Base-by-base conservation (phyloP, 2,329 filamentous ascomycete genomes). In the Botrytis squamosa region DNA sequence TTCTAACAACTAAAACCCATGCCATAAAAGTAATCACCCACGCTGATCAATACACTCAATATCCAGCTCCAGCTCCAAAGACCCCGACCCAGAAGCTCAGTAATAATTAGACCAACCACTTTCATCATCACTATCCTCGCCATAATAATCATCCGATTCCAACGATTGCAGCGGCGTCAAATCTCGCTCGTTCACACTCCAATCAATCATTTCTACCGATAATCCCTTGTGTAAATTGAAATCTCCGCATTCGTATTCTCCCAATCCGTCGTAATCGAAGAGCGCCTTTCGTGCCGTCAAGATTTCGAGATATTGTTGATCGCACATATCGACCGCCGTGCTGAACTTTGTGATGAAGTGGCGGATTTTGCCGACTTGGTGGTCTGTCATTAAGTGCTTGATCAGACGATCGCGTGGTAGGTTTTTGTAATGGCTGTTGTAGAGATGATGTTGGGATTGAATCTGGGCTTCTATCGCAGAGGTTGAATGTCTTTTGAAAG, bases 231-330 rank as follows among this genome's bases (percentile, higher is more conserved):
- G 42, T 20, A n/a, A 12, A 70, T 44, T 33, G 10, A 70, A 44
- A 18, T 36, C 40, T 10, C 42, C 52, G 22, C 55, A 70, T 20
- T 62, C 52, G 7, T n/a, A 63, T 20, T 29, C 4, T 4, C 40
- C 38, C 14, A 62, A 42, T 7, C 67, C 67, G 59, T 72, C 70
- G 2, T 46, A 68, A 1, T 38, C 20, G 7, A 67, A 72, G 10
- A 72, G 33, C 3, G 36, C 25, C 3, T 49, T 68, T n/a, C 70
- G 20, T 5, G 70, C 62, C 0, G 6, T 22, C 7, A 72, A 44
- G 1, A 68, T 72, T 14, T 72, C n/a, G 3, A 72, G 29, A 4
- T 72, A 68, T 38, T 72, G 62, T 3, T 40, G 40, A 4, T 72
- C 70, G 29, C 70, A 72, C 49, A 67, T 33, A 36, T 72, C 29